These are phyloP conservation scores for Boletus rufocinnamomeus DNA, from an alignment of 768 basidiomycete species.

Conservation along the genomic window DNA sequence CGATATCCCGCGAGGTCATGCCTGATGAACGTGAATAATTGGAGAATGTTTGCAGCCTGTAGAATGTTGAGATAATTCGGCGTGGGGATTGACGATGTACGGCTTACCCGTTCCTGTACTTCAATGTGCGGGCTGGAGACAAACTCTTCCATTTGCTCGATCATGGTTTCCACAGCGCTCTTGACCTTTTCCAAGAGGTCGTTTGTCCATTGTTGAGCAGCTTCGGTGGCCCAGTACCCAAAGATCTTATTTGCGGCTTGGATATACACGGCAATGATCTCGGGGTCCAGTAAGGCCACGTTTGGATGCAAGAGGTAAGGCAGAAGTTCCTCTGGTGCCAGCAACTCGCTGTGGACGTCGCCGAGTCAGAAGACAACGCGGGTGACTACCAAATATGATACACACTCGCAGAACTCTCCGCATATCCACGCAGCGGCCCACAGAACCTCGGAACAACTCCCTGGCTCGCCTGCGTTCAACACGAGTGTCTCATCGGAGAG, in stretches of 20 bases:
- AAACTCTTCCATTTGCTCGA: conserved; percentile 60
- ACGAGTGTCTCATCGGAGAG: conserved; percentile 78
- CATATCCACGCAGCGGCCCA: conserved; percentile 98
- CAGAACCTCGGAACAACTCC: conserved; percentile 80
- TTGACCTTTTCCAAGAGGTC: conserved; percentile 68
- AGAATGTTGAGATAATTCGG: conserved; percentile 4
- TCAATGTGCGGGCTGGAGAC: conserved; percentile 71
- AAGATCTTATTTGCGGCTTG: conserved; percentile 87
- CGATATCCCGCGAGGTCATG: conserved; percentile 66
- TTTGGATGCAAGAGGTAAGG: conserved; percentile 66
- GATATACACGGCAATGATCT: conserved; percentile 76
- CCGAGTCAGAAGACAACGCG: conserved; percentile 2
- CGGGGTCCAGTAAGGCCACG: conserved; percentile 56
- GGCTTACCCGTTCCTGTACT: conserved; percentile 85
- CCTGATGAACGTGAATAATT: conserved; percentile 73
- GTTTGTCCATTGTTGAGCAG: conserved; percentile 76
- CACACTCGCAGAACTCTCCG: conserved; percentile 90
- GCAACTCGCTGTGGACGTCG: conserved; percentile 58
- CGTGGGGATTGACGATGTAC: background rate
- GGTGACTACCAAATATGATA: conserved; percentile 5
- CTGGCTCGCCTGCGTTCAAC: conserved; percentile 63
- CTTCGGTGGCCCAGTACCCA: conserved; percentile 76
- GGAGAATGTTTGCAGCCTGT: conserved; percentile 80
- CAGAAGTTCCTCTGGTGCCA: conserved; percentile 73
- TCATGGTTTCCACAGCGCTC: conserved; percentile 60